Evolutionary conservation across 768 basidiomycete species (phyloP).

Genomic region (Jaapia argillacea): DNA sequence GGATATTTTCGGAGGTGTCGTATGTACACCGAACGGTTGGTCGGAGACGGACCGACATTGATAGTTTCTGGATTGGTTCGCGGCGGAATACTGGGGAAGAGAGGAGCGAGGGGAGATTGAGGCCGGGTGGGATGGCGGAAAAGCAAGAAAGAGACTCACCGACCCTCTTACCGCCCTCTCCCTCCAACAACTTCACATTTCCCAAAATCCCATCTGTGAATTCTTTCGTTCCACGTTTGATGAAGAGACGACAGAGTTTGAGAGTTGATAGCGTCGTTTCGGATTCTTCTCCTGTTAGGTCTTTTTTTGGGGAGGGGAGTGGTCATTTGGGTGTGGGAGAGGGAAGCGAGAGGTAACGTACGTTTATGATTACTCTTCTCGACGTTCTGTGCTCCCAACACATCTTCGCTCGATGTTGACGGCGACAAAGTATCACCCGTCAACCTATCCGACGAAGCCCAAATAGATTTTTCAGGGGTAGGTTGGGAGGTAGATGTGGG

Average conservation of each 20-base stretch:
- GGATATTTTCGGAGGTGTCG: slow-evolving; percentile 41
- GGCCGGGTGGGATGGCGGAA: neutral
- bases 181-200: slow-evolving; percentile 47
- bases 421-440: too few relatives aligned
- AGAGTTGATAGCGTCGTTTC: slow-evolving; percentile 47
- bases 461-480: too few relatives aligned
- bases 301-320: too few relatives aligned
- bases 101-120: too few relatives aligned
- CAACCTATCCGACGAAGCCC: too few relatives aligned
- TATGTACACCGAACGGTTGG: slow-evolving; percentile 48
- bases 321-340: too few relatives aligned
- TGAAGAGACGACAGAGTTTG: slow-evolving; percentile 50
- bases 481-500: too few relatives aligned
- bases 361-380: too few relatives aligned
- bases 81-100: slow-evolving; percentile 62
- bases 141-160: slow-evolving; percentile 24
- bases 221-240: slow-evolving; percentile 41
- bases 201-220: slow-evolving; percentile 55
- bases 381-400: too few relatives aligned
- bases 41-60: slow-evolving; percentile 53
- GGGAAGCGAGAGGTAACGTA: too few relatives aligned
- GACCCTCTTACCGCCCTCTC: slow-evolving; percentile 18
- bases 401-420: too few relatives aligned
- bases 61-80: slow-evolving; percentile 60
- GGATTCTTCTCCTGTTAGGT: slow-evolving; percentile 55